Evolutionary conservation across 768 basidiomycete genomes (phyloP), one percentile per base, ranked within the genome.

Genomic region (Leccinum rimulosum): DNA sequence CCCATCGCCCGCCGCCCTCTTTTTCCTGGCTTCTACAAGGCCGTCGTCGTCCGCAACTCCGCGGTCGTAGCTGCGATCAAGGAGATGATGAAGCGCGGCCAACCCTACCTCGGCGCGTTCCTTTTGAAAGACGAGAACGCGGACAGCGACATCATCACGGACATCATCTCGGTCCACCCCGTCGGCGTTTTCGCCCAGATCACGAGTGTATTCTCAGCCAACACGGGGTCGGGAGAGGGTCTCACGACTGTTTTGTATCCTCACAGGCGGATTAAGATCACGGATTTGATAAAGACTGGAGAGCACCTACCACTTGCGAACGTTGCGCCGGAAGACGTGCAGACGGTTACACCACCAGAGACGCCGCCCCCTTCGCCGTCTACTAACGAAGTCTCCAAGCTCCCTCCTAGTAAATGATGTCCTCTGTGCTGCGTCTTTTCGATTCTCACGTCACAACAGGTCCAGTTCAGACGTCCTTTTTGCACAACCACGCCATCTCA

Each of bases 141-240:
- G 49, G 96, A 98, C 74, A 89, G 88, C 70, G 96, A 98, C 73
- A 82, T 95, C 57, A 96, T 98, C 64, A 89, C 91, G 58, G 90
- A 91, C 68, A 74, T 93, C 56, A 84, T 91, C 74, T 86, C 89
- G 47, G 94, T 98, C 6, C 92, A 98, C 72, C 84, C 84, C 1
- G 94, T 98, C 57, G 96, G 96, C 49, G 95, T 98, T 6, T 97
- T 98, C 68, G 95, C 95, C 2, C 96, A 98, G 75, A 94, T 98
- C 54, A 98, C 95, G 1, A 94, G 91, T 63, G 88, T 95, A 1
- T 95, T 95, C 73, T 81, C 89, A 1, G 89, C 83, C 3, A 76
- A 73, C 48, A 66, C 72, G 54, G 81, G 68, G 31, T 76, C 80
- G 0, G 83, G 80, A 7, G 86, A 85, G 66, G 91, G 91, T 19